These are phyloP conservation scores for Tolypocladium ovalisporum DNA, from an alignment of 2,329 filamentous ascomycete genomes.

Conservation along the genomic window DNA sequence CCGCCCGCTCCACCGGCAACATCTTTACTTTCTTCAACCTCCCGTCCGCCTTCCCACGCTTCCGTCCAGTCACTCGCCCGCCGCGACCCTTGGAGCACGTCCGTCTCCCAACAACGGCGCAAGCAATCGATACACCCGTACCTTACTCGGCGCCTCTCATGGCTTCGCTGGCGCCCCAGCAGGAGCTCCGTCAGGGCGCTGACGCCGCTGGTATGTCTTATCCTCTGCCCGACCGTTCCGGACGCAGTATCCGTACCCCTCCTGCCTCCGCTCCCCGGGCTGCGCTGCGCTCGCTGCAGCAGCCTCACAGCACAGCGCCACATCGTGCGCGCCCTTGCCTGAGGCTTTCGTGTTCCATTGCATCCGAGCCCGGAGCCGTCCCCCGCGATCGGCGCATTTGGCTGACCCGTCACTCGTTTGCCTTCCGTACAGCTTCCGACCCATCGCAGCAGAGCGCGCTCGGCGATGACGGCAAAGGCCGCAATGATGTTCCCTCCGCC, in stretches of 20 bases:
- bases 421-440: neutral
- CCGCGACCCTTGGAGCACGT: neutral
- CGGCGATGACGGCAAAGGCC: constrained; percentile 8
- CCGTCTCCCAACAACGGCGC: neutral
- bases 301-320: neutral
- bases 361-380: neutral
- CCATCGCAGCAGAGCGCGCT: neutral
- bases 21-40: neutral
- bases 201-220: constrained; percentile 7
- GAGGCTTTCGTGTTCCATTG: neutral
- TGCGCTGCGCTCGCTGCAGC: neutral
- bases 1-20: neutral
- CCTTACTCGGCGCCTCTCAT: neutral
- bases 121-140: neutral
- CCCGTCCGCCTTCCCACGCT: neutral
- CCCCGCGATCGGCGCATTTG: neutral
- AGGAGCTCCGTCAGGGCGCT: constrained; percentile 4
- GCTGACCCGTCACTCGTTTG: neutral
- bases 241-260: neutral
- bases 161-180: constrained; percentile 6
- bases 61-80: neutral
- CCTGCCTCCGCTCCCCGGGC: neutral
- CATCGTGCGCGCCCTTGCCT: neutral
- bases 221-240: constrained; percentile 4
- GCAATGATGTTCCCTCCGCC: constrained; percentile 27